These are phyloP conservation scores for Aspergillus sp. DNA, from an alignment of 2,329 filamentous ascomycete genomes.

Conservation along the genomic window DNA sequence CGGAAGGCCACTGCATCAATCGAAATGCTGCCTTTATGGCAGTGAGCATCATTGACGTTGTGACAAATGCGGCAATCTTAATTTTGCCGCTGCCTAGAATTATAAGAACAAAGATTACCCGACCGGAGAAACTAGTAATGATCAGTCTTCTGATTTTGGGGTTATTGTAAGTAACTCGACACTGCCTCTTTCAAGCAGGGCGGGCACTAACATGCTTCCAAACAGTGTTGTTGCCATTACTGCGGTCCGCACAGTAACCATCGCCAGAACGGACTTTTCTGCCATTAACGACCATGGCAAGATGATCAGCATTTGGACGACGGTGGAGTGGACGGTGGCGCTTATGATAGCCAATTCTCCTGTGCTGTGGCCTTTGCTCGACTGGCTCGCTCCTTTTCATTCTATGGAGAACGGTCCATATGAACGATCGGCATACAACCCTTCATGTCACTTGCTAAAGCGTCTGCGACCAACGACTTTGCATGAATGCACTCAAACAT, in stretches of 20 bases:
- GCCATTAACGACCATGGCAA: not conserved
- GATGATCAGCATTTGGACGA: constrained; percentile 10
- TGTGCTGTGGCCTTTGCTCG: not conserved
- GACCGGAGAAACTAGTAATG: constrained; percentile 1
- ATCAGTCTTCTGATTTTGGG: not conserved
- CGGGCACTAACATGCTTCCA: not conserved
- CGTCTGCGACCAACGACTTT: not conserved
- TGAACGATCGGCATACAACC: not conserved
- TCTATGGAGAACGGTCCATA: not conserved
- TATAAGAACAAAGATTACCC: not conserved
- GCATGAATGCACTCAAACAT: not conserved
- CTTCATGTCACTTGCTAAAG: not conserved
- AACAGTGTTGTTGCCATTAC: not conserved
- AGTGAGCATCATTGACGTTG: constrained; percentile 3
- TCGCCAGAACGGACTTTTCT: not conserved
- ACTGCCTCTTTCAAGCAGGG: not conserved
- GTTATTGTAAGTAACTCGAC: not conserved
- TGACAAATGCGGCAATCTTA: not conserved
- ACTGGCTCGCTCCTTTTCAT: not conserved
- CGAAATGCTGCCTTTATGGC: not conserved
- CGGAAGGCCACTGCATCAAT: constrained; percentile 4
- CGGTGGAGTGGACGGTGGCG: constrained; percentile 4
- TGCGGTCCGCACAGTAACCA: not conserved
- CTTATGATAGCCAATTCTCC: constrained; percentile 8
- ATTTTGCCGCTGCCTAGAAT: not conserved